Percentiles rank a stretch among this genome's conserved stretches.
Evolutionary conservation across 257 asterid species (phyloP).

Genomic region (Solanum megistacrolobum): DNA sequence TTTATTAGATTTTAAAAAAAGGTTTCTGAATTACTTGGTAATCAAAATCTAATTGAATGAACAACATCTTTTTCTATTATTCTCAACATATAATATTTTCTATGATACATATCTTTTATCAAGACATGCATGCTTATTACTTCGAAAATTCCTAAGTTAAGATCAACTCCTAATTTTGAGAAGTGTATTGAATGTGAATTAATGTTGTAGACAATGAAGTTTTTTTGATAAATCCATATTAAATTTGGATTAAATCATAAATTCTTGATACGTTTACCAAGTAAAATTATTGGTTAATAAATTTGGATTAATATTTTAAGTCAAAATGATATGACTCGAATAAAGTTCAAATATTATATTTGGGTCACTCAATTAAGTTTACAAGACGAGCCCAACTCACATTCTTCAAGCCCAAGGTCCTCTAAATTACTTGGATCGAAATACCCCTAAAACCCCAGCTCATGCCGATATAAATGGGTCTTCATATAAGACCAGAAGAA

Average conservation of each 20-base stretch:
- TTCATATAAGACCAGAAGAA: background rate
- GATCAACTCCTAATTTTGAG: background rate
- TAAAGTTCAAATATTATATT: background rate
- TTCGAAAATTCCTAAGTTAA: too few relatives aligned
- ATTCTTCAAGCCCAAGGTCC: background rate
- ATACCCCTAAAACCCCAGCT: background rate
- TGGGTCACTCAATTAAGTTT: background rate
- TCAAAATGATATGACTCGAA: background rate
- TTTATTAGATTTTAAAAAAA: background rate
- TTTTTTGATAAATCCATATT: background rate
- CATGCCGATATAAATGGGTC: background rate
- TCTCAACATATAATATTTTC: background rate
- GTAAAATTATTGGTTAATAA: background rate
- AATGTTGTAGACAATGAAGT: background rate
- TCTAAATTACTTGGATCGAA: background rate
- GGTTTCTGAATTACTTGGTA: background rate
- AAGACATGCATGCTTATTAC: background rate
- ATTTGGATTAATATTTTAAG: background rate
- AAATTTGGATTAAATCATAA: too few relatives aligned
- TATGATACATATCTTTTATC: background rate
- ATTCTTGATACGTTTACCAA: background rate
- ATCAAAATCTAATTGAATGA: background rate
- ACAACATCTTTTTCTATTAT: background rate
- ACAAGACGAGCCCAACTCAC: background rate
- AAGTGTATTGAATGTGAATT: background rate